phyloP scores from a whole-genome alignment of 441 rosid genomes.

The Populus hybrid region DNA sequence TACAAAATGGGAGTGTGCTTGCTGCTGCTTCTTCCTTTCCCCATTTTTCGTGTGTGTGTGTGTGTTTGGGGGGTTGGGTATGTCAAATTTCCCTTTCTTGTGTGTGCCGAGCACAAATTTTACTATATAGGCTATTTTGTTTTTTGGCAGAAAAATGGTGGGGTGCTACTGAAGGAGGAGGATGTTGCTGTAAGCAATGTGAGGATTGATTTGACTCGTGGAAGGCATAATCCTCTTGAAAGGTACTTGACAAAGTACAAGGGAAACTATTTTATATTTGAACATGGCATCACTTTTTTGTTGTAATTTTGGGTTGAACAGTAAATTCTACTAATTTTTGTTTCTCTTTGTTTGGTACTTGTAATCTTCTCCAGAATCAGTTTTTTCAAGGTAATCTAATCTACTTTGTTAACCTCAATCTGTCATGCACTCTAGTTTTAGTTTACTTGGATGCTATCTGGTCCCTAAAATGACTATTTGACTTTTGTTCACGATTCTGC shows the following conservation, averaged over 20 bases:
- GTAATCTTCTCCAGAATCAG: constrained; percentile 60
- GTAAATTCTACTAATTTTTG: constrained; percentile 16
- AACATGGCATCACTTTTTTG: background rate
- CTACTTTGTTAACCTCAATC: background rate
- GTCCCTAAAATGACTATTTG: background rate
- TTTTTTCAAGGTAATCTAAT: constrained; percentile 72
- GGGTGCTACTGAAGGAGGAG: constrained; percentile 63
- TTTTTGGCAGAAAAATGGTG: constrained; percentile 52
- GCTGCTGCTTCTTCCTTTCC: no score
- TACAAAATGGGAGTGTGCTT: no score
- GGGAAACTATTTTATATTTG: constrained; percentile 7
- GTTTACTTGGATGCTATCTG: background rate
- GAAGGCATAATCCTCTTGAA: constrained; percentile 80
- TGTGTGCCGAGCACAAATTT: no score
- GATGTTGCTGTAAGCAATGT: constrained; percentile 80
- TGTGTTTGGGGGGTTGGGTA: no score
- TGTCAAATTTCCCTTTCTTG: no score
- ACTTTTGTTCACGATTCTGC: background rate
- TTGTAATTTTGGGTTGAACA: background rate
- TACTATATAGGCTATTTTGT: background rate
- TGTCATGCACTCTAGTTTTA: background rate
- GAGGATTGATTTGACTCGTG: constrained; percentile 86
- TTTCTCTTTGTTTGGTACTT: constrained; percentile 9
- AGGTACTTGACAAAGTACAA: constrained; percentile 41
- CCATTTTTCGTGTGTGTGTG: no score